These are phyloP conservation scores for Fragaria vesca DNA, from an alignment of 306 rosid genomes.

Conservation along the genomic window DNA sequence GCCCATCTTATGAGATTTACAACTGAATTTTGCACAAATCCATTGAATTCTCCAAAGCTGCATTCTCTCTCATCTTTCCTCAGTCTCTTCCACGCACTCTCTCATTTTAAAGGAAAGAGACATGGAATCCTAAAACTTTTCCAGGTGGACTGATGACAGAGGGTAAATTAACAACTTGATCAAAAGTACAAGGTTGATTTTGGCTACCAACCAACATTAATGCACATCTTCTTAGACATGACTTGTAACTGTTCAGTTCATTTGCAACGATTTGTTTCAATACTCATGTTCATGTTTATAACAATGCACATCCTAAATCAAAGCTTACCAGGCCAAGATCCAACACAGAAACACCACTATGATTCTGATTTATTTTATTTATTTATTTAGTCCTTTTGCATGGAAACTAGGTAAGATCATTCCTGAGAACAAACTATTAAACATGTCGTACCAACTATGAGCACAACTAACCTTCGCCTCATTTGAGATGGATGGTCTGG, in stretches of 20 bases:
- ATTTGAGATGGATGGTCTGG: slow-evolving; percentile 80
- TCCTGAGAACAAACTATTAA: not conserved
- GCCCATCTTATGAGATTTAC: not conserved
- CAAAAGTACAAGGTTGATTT: not conserved
- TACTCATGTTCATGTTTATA: not conserved
- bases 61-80: not conserved
- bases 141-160: not conserved
- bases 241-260: not conserved
- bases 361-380: not conserved
- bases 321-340: not conserved
- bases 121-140: not conserved
- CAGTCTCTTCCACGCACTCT: not conserved
- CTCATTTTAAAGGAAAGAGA: not conserved
- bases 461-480: slow-evolving; percentile 87
- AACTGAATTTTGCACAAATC: not conserved
- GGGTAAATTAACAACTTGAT: not conserved
- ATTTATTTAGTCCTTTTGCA: not conserved
- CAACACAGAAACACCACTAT: not conserved
- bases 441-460: not conserved
- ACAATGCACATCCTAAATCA: not conserved
- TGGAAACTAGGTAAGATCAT: not conserved
- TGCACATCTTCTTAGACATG: not conserved
- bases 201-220: not conserved
- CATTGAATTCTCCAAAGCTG: not conserved
- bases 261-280: not conserved